Base-by-base conservation (phyloP, 2,329 filamentous ascomycete species). In the Cladophialophora carrionii region DNA sequence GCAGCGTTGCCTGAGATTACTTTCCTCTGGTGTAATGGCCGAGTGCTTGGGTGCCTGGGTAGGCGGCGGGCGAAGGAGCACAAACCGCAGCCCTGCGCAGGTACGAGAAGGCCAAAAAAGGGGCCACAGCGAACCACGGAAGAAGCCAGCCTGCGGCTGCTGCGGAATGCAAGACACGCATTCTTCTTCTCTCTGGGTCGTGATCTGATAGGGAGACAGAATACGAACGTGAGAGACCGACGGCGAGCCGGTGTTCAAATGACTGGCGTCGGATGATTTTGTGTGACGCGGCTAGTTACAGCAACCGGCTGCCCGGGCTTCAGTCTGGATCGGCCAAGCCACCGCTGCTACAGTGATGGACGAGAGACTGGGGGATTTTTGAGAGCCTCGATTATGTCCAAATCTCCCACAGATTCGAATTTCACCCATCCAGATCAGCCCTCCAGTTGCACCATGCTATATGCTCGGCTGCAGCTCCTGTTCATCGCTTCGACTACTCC, bases 141-240 rank as follows among this genome's bases (percentile, higher is more conserved):
- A 34, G 52, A 20, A 14, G 8, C 12, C 9, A 31, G 52, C 8
- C n/a, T 54, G 52, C 52, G 3, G 17, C 52, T 54, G 52, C 48
- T 29, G 48, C 48, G 22, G 12, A 17, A 3, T 20, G 34, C 48
- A 51, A 51, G 20, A 22, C 20, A 51, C 48, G 20, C 20, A n/a
- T 51, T 51, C 14, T 29, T 26, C 48, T 51, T 51, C 20, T 26
- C 20, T 24, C 1, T 20, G 14, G 14, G 24, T n/a, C 24, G 29
- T 8, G 12, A 54, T 32, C 3, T 54, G 52, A 54, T 54, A 54
- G 52, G 52, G 20, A 54, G n/a, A 54, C n/a, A 20, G 29, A 54
- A 54, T 32, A 54, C 52, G 52, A 54, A n/a, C n/a, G 26, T 12
- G 17, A 10, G 24, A 29, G 26, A 22, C 12, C 1, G 52, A 17